Base-by-base conservation (phyloP, 2,329 filamentous ascomycete species). In the Erysiphe neolycopersici region DNA sequence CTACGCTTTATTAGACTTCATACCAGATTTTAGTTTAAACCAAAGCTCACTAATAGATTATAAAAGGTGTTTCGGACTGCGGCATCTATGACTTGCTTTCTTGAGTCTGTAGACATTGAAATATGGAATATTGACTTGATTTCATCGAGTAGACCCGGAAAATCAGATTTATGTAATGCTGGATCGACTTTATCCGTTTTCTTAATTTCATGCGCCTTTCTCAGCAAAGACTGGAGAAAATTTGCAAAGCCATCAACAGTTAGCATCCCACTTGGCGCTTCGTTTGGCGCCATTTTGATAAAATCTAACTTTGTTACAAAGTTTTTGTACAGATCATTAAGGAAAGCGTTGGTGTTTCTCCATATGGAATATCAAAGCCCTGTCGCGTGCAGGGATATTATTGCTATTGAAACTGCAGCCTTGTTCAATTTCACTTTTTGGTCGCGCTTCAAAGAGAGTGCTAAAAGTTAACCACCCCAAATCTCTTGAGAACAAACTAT, bases 41-140 rank as follows among this genome's bases (percentile, higher is more conserved):
- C 40, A 47, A 44, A 45, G 52, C 77, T 65, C 62, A 89, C 83
- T 57, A 92, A 69, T 47, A 83, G 64, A 48, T 70, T 66, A 59
- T 82, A 82, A 60, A 95, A 91, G 41, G 79, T 69, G 52, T 79
- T 73, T 53, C 83, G 76, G 42, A 79, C 79, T 11, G 83, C 84
- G 16, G 79, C 84, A 59, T 95, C 89, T 40, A 93, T 72, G 18
- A 80, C 68, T 31, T 53, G 63, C 50, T 65, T 65, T 43, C 53
- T 56, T 29, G 48, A 42, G 10, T 57, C 56, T 33, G 46, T 36
- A 9, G 49, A 48, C 12, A 38, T 16, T 13, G 46, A 31, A 46
- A 37, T 59, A 45, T 39, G 58, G 39, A 49, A 59, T n/a, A 67
- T 56, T 26, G 55, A 52, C 18, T 59, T 57, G 10, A 74, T 56